Evolutionary conservation across 108 stramenopile species (phyloP).

Genomic region (Nitzschia inconspicua): DNA sequence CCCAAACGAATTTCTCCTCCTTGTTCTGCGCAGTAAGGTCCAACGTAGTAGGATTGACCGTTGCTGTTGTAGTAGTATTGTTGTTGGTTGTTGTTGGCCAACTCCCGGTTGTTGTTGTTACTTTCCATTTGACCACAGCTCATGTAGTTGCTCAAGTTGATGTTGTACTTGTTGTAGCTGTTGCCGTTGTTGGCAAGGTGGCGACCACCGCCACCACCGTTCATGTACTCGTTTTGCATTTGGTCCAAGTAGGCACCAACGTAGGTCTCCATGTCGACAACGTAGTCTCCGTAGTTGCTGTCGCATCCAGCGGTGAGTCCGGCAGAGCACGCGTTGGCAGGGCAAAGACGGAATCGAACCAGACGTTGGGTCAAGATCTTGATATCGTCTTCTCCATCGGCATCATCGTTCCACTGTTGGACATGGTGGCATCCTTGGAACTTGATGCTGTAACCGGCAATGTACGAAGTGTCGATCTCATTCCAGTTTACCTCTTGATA

Average conservation of each 20-base stretch:
- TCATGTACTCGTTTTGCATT: conserved; percentile 23
- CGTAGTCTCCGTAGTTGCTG: conserved; percentile 73
- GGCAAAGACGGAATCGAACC: conserved; percentile 85
- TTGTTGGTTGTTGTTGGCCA: conserved; percentile 8
- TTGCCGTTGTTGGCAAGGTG: conserved; percentile 8
- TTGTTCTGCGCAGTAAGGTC: conserved; percentile 82
- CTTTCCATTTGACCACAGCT: conserved; percentile 34
- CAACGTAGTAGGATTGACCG: conserved; percentile 60
- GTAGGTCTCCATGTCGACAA: conserved; percentile 81
- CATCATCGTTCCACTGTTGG: conserved; percentile 70
- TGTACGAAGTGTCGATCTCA: conserved; percentile 20
- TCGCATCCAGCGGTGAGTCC: conserved; percentile 55
- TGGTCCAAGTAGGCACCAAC: conserved; percentile 51
- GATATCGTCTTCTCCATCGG: conserved; percentile 55
- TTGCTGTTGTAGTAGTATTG: conserved; percentile 31
- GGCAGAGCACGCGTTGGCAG: conserved; percentile 46
- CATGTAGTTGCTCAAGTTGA: conserved; percentile 38
- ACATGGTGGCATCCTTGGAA: conserved; percentile 85
- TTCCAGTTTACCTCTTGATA: not conserved
- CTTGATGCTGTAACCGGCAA: conserved; percentile 72
- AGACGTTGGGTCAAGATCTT: conserved; percentile 76
- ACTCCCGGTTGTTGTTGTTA: conserved; percentile 12
- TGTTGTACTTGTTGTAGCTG: conserved; percentile 35
- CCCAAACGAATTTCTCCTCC: conserved; percentile 81
- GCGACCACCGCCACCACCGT: conserved; percentile 14